These are phyloP conservation scores for Microdochium bolleyi DNA, from an alignment of 2,329 filamentous ascomycete genomes.

Conservation along the genomic window DNA sequence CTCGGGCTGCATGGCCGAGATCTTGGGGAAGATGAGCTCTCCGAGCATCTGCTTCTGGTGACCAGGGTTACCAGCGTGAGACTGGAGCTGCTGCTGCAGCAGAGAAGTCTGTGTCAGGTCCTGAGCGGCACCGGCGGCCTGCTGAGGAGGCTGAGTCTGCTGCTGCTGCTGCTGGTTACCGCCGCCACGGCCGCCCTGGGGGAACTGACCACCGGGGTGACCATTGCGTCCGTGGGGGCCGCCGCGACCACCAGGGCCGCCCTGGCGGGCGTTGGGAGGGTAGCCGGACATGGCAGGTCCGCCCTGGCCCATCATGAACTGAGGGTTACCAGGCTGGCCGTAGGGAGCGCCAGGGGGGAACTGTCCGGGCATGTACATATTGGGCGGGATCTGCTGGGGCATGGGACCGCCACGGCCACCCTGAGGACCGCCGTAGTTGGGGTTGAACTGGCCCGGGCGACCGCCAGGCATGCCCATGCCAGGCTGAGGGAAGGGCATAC, in stretches of 20 bases:
- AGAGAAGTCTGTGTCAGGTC: slow-evolving; percentile 33
- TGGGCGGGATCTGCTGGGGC: slow-evolving; percentile 79
- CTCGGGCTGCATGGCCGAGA: slow-evolving; percentile 86
- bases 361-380: slow-evolving; percentile 77
- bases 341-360: slow-evolving; percentile 73
- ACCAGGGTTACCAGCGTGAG: slow-evolving; percentile 41
- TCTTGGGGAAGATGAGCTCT: slow-evolving; percentile 98
- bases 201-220: slow-evolving; percentile 29
- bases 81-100: slow-evolving; percentile 50
- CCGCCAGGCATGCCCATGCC: slow-evolving; percentile 65
- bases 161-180: slow-evolving; percentile 19
- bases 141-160: slow-evolving; percentile 23
- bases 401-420: slow-evolving; percentile 74
- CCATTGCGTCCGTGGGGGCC: slow-evolving; percentile 35
- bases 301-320: slow-evolving; percentile 69
- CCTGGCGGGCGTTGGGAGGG: slow-evolving; percentile 43
- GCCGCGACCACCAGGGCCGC: slow-evolving; percentile 28
- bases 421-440: slow-evolving; percentile 73
- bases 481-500: slow-evolving; percentile 58
- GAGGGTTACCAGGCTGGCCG: slow-evolving; percentile 71
- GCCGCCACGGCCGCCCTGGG: slow-evolving; percentile 40
- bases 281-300: slow-evolving; percentile 47
- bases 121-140: slow-evolving; percentile 10
- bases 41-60: slow-evolving; percentile 99
- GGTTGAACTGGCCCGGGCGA: slow-evolving; percentile 74